A percentile compares a stretch with the other conserved stretches of the same genome.
Evolutionary conservation across 257 asterid species (phyloP).

Genomic region (Salvia miltiorrhiza): DNA sequence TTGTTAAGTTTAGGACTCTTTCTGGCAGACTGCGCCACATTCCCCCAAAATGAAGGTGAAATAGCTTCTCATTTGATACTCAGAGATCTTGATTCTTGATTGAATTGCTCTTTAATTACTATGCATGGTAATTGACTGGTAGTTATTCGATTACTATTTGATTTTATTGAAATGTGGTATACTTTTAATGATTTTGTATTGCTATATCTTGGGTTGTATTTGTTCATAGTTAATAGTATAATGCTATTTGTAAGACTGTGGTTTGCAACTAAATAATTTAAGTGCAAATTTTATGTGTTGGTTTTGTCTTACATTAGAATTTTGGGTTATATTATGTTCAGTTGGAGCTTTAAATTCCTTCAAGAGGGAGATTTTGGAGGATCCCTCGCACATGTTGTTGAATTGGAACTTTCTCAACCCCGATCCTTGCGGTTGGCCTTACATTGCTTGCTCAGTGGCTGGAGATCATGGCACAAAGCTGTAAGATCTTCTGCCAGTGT

Average conservation of each 20-base stretch:
- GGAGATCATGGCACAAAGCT: conserved; percentile 71
- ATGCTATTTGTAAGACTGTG: background rate
- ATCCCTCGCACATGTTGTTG: conserved; percentile 58
- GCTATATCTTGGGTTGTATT: conserved; percentile 18
- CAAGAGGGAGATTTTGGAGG: conserved; percentile 81
- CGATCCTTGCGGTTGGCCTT: conserved; percentile 80
- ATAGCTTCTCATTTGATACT: conserved; percentile 5
- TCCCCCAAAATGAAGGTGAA: conserved; percentile 67
- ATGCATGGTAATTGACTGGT: background rate
- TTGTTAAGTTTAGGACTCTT: conserved; percentile 38
- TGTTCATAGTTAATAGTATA: background rate
- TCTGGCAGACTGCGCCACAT: conserved; percentile 42
- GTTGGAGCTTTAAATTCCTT: conserved; percentile 70
- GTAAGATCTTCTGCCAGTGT: conserved; percentile 45
- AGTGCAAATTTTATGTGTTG: background rate
- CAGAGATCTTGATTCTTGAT: conserved; percentile 43
- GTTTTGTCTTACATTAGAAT: conserved; percentile 17
- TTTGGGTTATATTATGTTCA: conserved; percentile 30
- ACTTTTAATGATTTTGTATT: conserved; percentile 12
- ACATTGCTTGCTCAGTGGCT: conserved; percentile 62
- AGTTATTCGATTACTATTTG: background rate
- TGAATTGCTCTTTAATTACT: too few relatives aligned
- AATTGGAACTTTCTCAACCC: conserved; percentile 71
- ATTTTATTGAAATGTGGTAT: conserved; percentile 24
- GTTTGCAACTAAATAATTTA: conserved; percentile 5